Evolutionary conservation across 2,329 filamentous ascomycete species (phyloP), one percentile per base, ranked within the genome.

Genomic region (Ascomycota sp.): DNA sequence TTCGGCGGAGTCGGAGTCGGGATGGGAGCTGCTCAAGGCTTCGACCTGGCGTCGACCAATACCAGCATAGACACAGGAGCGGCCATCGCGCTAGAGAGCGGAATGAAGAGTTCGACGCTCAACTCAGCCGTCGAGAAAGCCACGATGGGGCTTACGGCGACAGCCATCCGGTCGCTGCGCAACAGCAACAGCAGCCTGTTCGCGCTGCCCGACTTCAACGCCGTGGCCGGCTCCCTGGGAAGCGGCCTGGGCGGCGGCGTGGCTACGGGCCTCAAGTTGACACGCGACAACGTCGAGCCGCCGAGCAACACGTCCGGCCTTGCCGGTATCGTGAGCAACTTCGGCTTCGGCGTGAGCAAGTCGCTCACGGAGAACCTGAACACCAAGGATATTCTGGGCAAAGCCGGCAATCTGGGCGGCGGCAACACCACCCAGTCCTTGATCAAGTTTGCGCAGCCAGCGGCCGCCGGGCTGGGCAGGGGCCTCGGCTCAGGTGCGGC

Each of bases 101-200:
- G 41, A n/a, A 44, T 48, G 42, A 33, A 44, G 8, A 42, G 41
- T 9, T 45, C 42, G 7, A 47, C 48, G 11, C 38, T 53, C 13
- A 50, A 51, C 35, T 44, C 47, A 0, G 37, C 43, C 3, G 39
- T 53, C 31, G 43, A 50, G 34, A 50, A 46, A 32, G 39, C 47
- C 6, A 47, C 45, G 28, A 44, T 46, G 32, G 50, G 50, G 2
- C 38, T 48, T 2, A 39, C 44, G 1, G 42, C 47, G 1, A 45
- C 49, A 4, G 39, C 50, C 1, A 35, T 53, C 5, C 43, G 45
- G 10, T 34, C 48, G 3, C 31, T 48, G 25, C 39, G 47, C 5
- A 33, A 34, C n/a, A 39, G 38, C 31, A 13, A 41, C 9, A 9
- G 34, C 2, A 13, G 25, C 9, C 8, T 25, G 5, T 21, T 38